phyloP scores from a whole-genome alignment of 495 filamentous ascomycete species.

The Astrocystis sublimbata region DNA sequence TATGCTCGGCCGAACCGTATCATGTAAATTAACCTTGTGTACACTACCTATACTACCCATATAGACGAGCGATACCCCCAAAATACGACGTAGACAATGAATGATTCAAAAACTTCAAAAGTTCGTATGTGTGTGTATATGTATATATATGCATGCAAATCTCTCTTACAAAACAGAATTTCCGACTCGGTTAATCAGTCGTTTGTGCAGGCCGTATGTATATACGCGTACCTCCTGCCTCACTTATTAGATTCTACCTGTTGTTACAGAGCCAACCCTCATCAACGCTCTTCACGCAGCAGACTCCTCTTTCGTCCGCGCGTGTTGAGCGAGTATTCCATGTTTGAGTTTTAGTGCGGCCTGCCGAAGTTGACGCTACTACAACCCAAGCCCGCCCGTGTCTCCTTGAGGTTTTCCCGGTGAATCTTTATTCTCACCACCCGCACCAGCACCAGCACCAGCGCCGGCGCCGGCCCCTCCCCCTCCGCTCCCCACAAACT shows the following conservation, averaged over 20 bases:
- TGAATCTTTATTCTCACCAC: not conserved
- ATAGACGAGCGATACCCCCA: conserved; percentile 13
- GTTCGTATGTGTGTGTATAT: not conserved
- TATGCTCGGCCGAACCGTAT: no score
- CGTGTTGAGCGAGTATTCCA: not conserved
- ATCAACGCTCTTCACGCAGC: no score
- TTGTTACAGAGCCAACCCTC: conserved; percentile 17
- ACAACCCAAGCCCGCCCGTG: conserved; percentile 3
- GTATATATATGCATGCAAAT: not conserved
- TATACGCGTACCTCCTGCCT: no score
- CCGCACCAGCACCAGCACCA: not conserved
- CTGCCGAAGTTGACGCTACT: not conserved
- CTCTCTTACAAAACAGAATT: not conserved
- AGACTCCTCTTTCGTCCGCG: not conserved
- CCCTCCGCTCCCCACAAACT: conserved; percentile 39
- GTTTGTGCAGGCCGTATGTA: not conserved
- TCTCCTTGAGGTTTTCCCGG: not conserved
- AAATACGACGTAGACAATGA: not conserved
- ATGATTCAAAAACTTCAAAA: no score
- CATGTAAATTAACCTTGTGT: not conserved
- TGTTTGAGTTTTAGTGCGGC: not conserved
- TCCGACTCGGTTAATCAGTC: not conserved
- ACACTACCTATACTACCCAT: not conserved
- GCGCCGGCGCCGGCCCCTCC: conserved; percentile 3
- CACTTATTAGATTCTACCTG: conserved; percentile 19